Conservation (phyloP, 2,329 filamentous ascomycete genomes). For the Penicillium hordei region DNA sequence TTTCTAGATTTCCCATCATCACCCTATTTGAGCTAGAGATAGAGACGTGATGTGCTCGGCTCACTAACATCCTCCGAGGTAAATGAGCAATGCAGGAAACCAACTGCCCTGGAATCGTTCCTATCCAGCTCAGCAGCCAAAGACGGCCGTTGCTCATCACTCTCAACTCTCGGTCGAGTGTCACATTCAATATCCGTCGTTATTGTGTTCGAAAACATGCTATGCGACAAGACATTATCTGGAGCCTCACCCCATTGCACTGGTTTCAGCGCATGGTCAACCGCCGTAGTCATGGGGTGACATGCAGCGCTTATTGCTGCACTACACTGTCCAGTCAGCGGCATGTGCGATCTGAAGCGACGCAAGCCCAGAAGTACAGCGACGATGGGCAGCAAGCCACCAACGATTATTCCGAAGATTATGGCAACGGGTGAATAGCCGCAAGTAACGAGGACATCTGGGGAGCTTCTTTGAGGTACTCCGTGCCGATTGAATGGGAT, state of each 20-base stretch:
- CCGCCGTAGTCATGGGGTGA: background rate
- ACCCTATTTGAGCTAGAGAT: background rate
- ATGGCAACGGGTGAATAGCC: constrained; percentile 1
- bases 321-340: background rate
- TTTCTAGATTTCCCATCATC: background rate
- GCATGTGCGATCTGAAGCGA: background rate
- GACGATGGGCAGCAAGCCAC: background rate
- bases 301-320: constrained; percentile 1
- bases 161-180: background rate
- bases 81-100: background rate
- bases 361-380: background rate
- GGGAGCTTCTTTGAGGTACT: background rate
- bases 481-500: background rate
- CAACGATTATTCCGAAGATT: background rate
- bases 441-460: background rate
- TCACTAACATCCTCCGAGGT: background rate
- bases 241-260: background rate
- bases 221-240: background rate
- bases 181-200: background rate
- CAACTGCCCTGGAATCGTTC: background rate
- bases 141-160: background rate
- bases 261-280: background rate
- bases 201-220: background rate
- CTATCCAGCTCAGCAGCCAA: background rate
- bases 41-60: background rate